Base-by-base conservation (phyloP, 129 eudicot species). In the carrot (Daucus carota) region DNA sequence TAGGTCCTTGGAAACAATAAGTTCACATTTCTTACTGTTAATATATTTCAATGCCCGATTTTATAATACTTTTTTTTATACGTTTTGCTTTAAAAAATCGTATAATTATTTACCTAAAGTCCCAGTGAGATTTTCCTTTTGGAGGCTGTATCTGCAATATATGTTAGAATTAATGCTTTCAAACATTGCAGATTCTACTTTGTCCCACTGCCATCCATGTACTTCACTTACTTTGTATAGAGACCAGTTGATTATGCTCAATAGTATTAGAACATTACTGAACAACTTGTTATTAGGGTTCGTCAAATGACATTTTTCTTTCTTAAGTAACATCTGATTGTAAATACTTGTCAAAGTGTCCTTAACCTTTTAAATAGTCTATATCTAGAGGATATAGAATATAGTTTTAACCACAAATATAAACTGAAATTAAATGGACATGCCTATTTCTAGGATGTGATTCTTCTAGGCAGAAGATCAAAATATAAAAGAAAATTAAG, bases 1-100 rank as follows among this genome's bases (percentile, higher is more conserved):
- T 93, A 89, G 60, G 97, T 87, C 62, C 44, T 52, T 60, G 50
- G 59, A 65, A 67, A 26, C 4, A 6, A 43, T 17, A 14, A 24
- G 6, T 24, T 24, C 18, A 29, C 57, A 24, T 43, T 72, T 0
- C 36, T 24, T 43, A 18, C 22, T 41, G 17, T 24, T 43, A 26
- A 14, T n/a, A 62, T 62, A 28, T 70, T 22, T 24, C 46, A 15
- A 43, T 71, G 13, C 52, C 42, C 24, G 45, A 26, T 31, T 24
- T 71, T 41, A 38, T 40, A 40, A 36, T 40, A 9, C 32, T 40
- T n/a, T 0, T 41, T 22, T 43, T 1, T 43, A 72, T 34, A 63
- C n/a, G n/a, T 31, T 63, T 28, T 12, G 17, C 22, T 63, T 63
- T 14, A 1, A 13, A 1, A 13, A 29, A 29, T 63, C 7, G 40